Evolutionary conservation across 805 yeast genomes (phyloP).

Genomic region (Starmera amethionina): DNA sequence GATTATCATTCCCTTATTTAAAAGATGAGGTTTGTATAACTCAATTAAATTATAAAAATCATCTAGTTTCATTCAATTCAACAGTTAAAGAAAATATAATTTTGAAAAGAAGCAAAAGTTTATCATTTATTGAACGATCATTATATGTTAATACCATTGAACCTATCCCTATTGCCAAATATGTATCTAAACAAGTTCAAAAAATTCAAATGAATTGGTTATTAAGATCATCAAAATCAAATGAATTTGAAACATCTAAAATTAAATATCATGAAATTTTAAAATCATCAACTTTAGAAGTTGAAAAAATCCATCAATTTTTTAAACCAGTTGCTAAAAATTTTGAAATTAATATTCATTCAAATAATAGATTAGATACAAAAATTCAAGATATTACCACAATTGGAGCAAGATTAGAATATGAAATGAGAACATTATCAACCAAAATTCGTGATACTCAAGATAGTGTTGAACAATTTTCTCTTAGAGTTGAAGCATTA

Average conservation of each 20-base stretch:
- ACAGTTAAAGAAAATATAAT: background rate
- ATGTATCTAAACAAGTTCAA: constrained; percentile 6
- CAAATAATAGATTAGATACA: constrained; percentile 22
- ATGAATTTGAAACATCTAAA: background rate
- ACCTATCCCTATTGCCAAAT: constrained; percentile 4
- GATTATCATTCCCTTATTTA: constrained; percentile 30
- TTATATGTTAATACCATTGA: constrained; percentile 5
- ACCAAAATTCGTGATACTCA: constrained; percentile 61
- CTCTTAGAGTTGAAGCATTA: constrained; percentile 23
- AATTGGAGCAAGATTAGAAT: constrained; percentile 49
- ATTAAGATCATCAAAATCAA: background rate
- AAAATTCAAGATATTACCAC: constrained; percentile 43
- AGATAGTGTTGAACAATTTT: constrained; percentile 41
- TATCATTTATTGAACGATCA: constrained; percentile 21
- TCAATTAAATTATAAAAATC: constrained; percentile 18
- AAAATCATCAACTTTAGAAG: background rate
- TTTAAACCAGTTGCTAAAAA: constrained; percentile 10
- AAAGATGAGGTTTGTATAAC: constrained; percentile 22
- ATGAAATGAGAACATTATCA: constrained; percentile 51
- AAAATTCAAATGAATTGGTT: constrained; percentile 1
- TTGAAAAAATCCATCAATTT: constrained; percentile 6
- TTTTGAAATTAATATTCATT: constrained; percentile 13
- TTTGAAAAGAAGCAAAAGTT: constrained; percentile 26
- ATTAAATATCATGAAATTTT: background rate
- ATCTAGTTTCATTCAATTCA: constrained; percentile 5